A percentile compares a stretch with the other conserved stretches of the same genome.
Conservation (phyloP, 2,329 filamentous ascomycete species). For the Bipolaris oryzae region DNA sequence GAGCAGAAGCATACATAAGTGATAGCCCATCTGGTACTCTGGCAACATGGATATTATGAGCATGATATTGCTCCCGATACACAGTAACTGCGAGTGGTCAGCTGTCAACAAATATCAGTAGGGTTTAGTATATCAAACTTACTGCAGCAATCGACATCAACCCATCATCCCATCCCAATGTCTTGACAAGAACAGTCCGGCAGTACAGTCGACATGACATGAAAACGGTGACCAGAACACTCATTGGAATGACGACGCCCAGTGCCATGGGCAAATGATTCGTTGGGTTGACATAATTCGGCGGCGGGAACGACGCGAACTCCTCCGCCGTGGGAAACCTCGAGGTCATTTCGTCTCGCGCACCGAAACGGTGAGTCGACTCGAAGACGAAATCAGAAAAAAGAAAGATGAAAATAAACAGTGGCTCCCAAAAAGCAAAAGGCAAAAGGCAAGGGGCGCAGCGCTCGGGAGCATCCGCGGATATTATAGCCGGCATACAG, state of each 20-base stretch:
- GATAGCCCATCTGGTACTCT: conserved; percentile 37
- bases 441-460: conserved; percentile 5
- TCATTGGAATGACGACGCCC: conserved; percentile 33
- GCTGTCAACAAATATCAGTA: too few relatives aligned
- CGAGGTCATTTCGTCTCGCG: conserved; percentile 27
- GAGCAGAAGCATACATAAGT: conserved; percentile 27
- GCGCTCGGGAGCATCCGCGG: conserved; percentile 10
- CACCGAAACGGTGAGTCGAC: background rate
- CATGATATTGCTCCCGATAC: conserved; percentile 35
- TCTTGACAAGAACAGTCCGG: conserved; percentile 30
- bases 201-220: conserved; percentile 34
- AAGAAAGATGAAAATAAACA: background rate
- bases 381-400: background rate
- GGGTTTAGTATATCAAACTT: conserved; percentile 1
- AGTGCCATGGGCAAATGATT: conserved; percentile 32
- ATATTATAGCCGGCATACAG: conserved; percentile 13
- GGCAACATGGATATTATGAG: conserved; percentile 32
- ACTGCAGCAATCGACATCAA: conserved; percentile 36
- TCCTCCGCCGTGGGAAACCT: conserved; percentile 34
- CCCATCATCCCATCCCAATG: conserved; percentile 39
- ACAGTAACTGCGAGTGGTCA: conserved; percentile 16
- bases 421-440: background rate
- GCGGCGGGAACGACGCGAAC: conserved; percentile 32
- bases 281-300: conserved; percentile 39
- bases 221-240: conserved; percentile 20